Conservation (phyloP, 345 rosid species). For the Cardiospermum halicacabum region DNA sequence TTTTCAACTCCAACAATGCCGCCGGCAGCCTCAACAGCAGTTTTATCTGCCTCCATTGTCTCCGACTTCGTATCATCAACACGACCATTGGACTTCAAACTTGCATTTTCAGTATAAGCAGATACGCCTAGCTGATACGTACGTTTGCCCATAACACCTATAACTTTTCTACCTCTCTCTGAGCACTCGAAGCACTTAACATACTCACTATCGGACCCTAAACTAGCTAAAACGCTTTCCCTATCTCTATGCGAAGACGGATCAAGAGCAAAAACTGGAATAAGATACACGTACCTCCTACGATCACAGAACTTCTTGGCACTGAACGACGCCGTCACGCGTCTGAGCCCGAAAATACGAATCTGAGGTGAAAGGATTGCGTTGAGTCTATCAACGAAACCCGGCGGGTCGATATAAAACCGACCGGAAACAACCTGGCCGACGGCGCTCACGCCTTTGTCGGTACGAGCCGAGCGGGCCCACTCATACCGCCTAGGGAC, state of each 20-base stretch:
- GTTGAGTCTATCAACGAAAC: conserved; percentile 74
- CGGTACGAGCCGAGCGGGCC: conserved; percentile 94
- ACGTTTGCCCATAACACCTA: conserved; percentile 65
- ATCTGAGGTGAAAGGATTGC: conserved; percentile 54
- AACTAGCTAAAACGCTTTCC: conserved; percentile 73
- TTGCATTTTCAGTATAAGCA: conserved; percentile 27
- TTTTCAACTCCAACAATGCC: conserved; percentile 14
- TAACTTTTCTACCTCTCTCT: conserved; percentile 74
- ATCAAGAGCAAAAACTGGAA: conserved; percentile 89
- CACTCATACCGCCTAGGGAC: conserved; percentile 63
- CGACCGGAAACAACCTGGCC: conserved; percentile 94
- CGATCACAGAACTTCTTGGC: conserved; percentile 87
- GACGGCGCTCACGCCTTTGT: conserved; percentile 95
- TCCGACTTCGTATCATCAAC: conserved; percentile 15
- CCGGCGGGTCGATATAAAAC: conserved; percentile 86
- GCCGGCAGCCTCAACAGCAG: background rate
- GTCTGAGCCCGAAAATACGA: conserved; percentile 75
- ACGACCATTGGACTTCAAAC: conserved; percentile 6
- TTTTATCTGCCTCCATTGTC: background rate
- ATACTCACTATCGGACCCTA: conserved; percentile 63
- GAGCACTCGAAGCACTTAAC: conserved; percentile 79
- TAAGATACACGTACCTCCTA: conserved; percentile 85
- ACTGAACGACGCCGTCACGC: conserved; percentile 68
- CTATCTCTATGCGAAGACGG: conserved; percentile 68
- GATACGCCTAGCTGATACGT: conserved; percentile 31